A percentile compares a stretch with the other conserved stretches of the same genome.
phyloP scores from a whole-genome alignment of 441 rosid species.

The Erysimum cheiri region DNA sequence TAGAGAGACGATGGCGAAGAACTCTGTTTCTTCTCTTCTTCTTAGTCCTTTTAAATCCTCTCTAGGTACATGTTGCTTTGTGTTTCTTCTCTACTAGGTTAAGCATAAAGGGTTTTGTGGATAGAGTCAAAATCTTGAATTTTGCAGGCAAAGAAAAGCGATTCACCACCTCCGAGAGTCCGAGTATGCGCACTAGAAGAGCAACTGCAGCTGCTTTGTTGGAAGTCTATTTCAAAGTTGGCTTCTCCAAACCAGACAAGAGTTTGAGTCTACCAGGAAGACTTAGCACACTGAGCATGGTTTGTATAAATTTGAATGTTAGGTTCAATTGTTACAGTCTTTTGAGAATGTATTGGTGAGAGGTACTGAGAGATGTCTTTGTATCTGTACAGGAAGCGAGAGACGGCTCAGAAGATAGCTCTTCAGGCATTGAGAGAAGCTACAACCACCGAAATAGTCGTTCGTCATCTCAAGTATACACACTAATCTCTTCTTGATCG shows the following conservation, averaged over 20 bases:
- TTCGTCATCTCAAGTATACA: conserved; percentile 80
- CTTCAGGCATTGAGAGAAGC: conserved; percentile 90
- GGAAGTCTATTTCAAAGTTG: conserved; percentile 27
- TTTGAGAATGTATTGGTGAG: conserved; percentile 1
- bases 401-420: conserved; percentile 82
- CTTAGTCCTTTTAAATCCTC: conserved; percentile 72
- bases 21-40: conserved; percentile 48
- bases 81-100: background rate
- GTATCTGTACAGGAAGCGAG: conserved; percentile 71
- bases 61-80: conserved; percentile 75
- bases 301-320: conserved; percentile 25
- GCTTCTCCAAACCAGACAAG: conserved; percentile 35
- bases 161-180: conserved; percentile 46
- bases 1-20: conserved; percentile 51
- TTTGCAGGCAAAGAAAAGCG: conserved; percentile 41
- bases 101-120: background rate
- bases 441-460: conserved; percentile 71
- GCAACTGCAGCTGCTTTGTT: conserved; percentile 31
- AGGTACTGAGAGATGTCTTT: conserved; percentile 17
- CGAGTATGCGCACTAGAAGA: conserved; percentile 39
- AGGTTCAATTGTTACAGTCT: background rate
- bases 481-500: background rate
- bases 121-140: background rate
- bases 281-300: conserved; percentile 74
- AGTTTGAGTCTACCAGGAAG: conserved; percentile 37